Percentiles rank a stretch among this genome's conserved stretches.
Conservation (phyloP, 495 filamentous ascomycete genomes). For the Penicillium lividum region DNA sequence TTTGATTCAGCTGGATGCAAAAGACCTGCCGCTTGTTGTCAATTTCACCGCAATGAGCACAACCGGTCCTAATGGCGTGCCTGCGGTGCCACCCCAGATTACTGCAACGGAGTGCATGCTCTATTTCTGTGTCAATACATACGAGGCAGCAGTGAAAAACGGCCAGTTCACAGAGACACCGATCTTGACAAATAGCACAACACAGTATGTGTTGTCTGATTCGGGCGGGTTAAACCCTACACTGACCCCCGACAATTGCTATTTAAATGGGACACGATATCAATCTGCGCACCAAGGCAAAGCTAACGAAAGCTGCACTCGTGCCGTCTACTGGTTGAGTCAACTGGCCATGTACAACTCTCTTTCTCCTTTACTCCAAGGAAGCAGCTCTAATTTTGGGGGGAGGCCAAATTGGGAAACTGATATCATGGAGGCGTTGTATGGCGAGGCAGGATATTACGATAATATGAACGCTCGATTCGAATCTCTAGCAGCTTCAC, state of each 20-base stretch:
- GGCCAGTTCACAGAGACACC: slow-evolving; percentile 28
- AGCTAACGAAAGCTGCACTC: slow-evolving; percentile 21
- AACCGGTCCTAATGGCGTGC: no score
- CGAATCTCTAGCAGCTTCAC: slow-evolving; percentile 25
- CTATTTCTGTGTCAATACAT: slow-evolving; percentile 42
- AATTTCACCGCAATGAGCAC: slow-evolving; percentile 31
- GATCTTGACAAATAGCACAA: slow-evolving; percentile 19
- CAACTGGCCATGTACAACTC: slow-evolving; percentile 25
- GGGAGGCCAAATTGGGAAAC: slow-evolving; percentile 26
- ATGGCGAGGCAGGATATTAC: slow-evolving; percentile 24
- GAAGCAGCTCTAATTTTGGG: slow-evolving; percentile 18
- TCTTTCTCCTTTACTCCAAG: slow-evolving; percentile 21
- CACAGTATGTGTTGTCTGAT: no score
- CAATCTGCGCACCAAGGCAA: no score
- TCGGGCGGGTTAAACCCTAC: slow-evolving; percentile 9
- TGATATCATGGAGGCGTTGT: slow-evolving; percentile 20
- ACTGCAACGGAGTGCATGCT: slow-evolving; percentile 40
- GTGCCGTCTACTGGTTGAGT: slow-evolving; percentile 25
- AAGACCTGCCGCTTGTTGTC: slow-evolving; percentile 14
- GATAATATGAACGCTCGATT: slow-evolving; percentile 32
- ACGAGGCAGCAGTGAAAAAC: slow-evolving; percentile 29
- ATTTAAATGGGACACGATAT: slow-evolving; percentile 21
- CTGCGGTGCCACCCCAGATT: slow-evolving; percentile 18
- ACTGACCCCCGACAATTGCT: slow-evolving; percentile 29
- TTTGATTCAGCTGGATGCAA: slow-evolving; percentile 22